phyloP scores from a whole-genome alignment of 2,329 filamentous ascomycete genomes.

The Endoconidiophora laricicola region DNA sequence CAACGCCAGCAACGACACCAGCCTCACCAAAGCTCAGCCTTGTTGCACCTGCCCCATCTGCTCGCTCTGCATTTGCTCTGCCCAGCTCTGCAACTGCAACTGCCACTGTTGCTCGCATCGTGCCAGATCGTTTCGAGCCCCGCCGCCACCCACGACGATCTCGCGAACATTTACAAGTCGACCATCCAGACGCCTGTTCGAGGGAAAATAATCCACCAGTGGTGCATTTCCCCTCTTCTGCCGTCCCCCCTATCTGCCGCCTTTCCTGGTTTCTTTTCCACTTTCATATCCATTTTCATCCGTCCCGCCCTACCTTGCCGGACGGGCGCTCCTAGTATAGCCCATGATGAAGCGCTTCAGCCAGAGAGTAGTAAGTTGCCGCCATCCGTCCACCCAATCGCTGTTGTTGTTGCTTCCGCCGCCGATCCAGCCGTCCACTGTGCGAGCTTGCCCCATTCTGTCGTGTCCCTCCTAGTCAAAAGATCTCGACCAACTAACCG shows the following conservation, averaged over 20 bases:
- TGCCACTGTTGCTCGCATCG: background rate
- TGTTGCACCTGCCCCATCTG: background rate
- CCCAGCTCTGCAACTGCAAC: background rate
- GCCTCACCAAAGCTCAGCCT: slow-evolving; percentile 6
- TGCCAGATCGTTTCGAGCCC: too few species aligned
- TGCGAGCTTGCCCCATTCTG: background rate
- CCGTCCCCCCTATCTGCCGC: slow-evolving; percentile 1
- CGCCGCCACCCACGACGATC: background rate
- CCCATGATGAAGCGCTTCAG: slow-evolving; percentile 90
- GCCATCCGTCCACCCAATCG: background rate
- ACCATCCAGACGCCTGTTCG: background rate
- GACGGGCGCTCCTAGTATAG: slow-evolving; percentile 15
- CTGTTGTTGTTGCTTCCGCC: background rate
- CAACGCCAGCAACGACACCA: background rate
- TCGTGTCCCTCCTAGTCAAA: background rate
- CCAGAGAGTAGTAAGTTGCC: slow-evolving; percentile 75
- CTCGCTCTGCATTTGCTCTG: background rate
- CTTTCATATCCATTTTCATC: slow-evolving; percentile 6
- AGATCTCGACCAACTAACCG: background rate
- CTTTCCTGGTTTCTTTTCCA: background rate
- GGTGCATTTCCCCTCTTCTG: slow-evolving; percentile 6
- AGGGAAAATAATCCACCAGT: slow-evolving; percentile 1
- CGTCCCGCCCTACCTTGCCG: slow-evolving; percentile 12
- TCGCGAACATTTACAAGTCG: slow-evolving; percentile 3
- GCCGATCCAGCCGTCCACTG: background rate